These are phyloP conservation scores for Clonostachys rosea DNA, from an alignment of 2,329 filamentous ascomycete species.

Conservation along the genomic window DNA sequence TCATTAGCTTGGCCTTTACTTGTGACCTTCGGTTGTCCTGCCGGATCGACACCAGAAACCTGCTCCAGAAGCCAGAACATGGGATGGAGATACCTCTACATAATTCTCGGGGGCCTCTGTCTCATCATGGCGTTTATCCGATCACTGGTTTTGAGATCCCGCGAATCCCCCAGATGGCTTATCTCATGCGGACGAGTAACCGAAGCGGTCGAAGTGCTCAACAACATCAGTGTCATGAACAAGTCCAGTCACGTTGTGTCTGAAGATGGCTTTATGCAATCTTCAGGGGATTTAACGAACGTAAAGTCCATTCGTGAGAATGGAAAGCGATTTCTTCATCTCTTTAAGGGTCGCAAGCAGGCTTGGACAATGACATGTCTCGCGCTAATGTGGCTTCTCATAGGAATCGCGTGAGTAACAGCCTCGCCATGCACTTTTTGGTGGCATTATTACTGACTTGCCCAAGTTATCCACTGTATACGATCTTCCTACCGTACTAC, in stretches of 20 bases:
- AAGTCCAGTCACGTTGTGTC: slow-evolving; percentile 20
- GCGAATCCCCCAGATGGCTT: slow-evolving; percentile 33
- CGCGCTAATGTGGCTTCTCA: slow-evolving; percentile 32
- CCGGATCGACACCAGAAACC: slow-evolving; percentile 8
- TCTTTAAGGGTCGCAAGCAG: too few species aligned
- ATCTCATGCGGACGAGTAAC: slow-evolving; percentile 29
- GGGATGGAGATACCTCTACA: slow-evolving; percentile 36
- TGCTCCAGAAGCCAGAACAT: slow-evolving; percentile 31
- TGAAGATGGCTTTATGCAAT: too few species aligned
- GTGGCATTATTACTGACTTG: too few species aligned
- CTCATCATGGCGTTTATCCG: slow-evolving; percentile 30
- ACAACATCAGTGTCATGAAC: slow-evolving; percentile 27
- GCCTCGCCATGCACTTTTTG: too few species aligned
- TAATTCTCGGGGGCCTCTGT: slow-evolving; percentile 30
- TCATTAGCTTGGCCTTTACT: slow-evolving; percentile 10
- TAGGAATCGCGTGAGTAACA: slow-evolving; percentile 26
- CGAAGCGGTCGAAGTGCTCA: slow-evolving; percentile 36
- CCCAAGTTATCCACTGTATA: slow-evolving; percentile 31
- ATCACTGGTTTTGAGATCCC: slow-evolving; percentile 30
- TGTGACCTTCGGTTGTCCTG: slow-evolving; percentile 8
- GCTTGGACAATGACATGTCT: too few species aligned
- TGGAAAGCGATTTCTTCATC: too few species aligned
- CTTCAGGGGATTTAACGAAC: too few species aligned
- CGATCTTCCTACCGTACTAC: slow-evolving; percentile 36
- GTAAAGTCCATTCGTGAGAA: too few species aligned